phyloP scores from a whole-genome alignment of 1,284 basidiomycete species.

The Tilletiopsis washingtonensis region DNA sequence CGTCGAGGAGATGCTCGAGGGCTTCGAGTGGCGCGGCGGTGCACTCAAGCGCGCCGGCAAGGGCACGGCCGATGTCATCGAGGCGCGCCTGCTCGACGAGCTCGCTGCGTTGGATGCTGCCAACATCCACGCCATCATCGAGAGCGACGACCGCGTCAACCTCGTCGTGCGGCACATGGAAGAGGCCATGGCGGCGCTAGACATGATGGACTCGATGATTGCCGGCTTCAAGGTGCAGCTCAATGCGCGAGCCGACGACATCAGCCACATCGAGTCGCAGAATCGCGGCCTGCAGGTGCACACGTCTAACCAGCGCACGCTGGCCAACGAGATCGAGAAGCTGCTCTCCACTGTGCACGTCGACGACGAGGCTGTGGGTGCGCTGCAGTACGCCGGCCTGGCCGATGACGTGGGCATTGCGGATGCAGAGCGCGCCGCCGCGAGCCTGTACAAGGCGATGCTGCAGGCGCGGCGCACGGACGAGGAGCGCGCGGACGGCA shows the following conservation, averaged over 20 bases:
- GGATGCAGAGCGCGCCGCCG: constrained; percentile 65
- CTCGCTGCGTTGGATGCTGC: constrained; percentile 52
- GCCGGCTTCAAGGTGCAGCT: constrained; percentile 40
- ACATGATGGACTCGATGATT: constrained; percentile 58
- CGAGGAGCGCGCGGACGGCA: constrained; percentile 40
- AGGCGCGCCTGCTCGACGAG: constrained; percentile 41
- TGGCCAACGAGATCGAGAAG: constrained; percentile 39
- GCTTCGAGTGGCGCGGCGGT: constrained; percentile 70
- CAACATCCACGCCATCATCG: constrained; percentile 92
- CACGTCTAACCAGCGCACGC: constrained; percentile 81
- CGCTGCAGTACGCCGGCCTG: constrained; percentile 75
- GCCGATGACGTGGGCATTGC: constrained; percentile 66
- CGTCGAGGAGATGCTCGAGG: constrained; percentile 95
- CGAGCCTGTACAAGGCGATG: constrained; percentile 88
- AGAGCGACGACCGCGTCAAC: constrained; percentile 73
- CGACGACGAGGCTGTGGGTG: constrained; percentile 64
- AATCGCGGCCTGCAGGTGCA: constrained; percentile 95
- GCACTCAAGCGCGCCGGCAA: constrained; percentile 12
- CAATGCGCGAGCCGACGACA: constrained; percentile 59
- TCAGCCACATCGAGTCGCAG: constrained; percentile 89
- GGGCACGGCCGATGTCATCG: constrained; percentile 45
- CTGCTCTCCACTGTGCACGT: constrained; percentile 85
- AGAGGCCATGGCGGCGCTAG: constrained; percentile 73
- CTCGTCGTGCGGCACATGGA: constrained; percentile 83
- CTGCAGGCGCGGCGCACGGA: constrained; percentile 61